These are phyloP conservation scores for Kluyveromyces nonfermentans DNA, from an alignment of 805 yeast species.

Conservation along the genomic window DNA sequence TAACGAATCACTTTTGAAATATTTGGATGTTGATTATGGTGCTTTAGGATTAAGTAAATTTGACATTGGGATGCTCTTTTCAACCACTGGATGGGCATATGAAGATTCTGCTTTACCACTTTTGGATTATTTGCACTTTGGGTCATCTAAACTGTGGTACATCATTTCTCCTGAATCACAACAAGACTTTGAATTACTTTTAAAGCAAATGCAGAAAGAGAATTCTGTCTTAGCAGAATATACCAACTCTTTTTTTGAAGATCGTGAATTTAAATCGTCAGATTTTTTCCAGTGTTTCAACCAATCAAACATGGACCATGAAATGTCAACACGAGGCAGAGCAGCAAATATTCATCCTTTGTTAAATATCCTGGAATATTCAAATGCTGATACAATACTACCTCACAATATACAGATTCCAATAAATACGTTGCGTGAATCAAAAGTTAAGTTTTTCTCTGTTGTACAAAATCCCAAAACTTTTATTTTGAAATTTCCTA, in stretches of 20 bases:
- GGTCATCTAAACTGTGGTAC: slow-evolving; percentile 51
- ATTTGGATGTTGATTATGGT: slow-evolving; percentile 35
- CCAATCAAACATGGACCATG: slow-evolving; percentile 22
- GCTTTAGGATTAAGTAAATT: slow-evolving; percentile 36
- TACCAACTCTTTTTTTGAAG: slow-evolving; percentile 8
- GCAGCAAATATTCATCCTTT: slow-evolving; percentile 6
- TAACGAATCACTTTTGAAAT: slow-evolving; percentile 41
- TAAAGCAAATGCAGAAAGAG: slow-evolving; percentile 8
- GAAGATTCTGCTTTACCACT: slow-evolving; percentile 53
- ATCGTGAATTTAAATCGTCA: slow-evolving; percentile 18
- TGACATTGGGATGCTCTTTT: slow-evolving; percentile 44
- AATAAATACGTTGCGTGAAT: slow-evolving; percentile 37
- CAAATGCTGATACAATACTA: neutral
- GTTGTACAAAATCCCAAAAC: slow-evolving; percentile 56
- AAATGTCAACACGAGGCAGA: neutral
- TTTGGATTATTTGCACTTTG: slow-evolving; percentile 46
- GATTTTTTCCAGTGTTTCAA: slow-evolving; percentile 51
- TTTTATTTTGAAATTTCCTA: slow-evolving; percentile 48
- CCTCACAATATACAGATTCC: slow-evolving; percentile 32
- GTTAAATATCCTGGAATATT: neutral
- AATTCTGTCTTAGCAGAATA: slow-evolving; percentile 1
- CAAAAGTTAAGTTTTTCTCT: slow-evolving; percentile 41
- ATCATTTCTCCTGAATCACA: slow-evolving; percentile 50
- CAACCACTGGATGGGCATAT: slow-evolving; percentile 46
- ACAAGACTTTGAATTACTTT: slow-evolving; percentile 39